Evolutionary conservation across 768 basidiomycete species (phyloP).

Genomic region (Kwoniella dendrophila): DNA sequence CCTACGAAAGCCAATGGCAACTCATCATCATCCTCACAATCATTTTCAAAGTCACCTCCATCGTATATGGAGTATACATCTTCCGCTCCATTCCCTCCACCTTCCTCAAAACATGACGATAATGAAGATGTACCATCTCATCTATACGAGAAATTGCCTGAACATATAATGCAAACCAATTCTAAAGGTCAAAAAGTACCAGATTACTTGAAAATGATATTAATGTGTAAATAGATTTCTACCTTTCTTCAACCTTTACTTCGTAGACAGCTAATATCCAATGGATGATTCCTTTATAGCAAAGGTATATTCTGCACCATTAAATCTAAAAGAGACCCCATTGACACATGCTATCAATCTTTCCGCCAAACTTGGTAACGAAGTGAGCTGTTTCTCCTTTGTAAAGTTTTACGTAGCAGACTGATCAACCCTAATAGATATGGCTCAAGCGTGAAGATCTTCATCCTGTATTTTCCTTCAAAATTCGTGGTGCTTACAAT

Average conservation of each 20-base stretch:
- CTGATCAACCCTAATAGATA: slow-evolving; percentile 58
- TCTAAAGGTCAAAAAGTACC: slow-evolving; percentile 43
- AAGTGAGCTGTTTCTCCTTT: slow-evolving; percentile 52
- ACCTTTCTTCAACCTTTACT: not conserved
- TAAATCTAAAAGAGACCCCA: slow-evolving; percentile 65
- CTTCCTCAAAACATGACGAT: slow-evolving; percentile 35
- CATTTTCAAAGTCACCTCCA: slow-evolving; percentile 25
- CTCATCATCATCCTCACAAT: slow-evolving; percentile 8
- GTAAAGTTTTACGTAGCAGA: not conserved
- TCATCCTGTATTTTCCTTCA: slow-evolving; percentile 95
- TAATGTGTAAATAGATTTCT: slow-evolving; percentile 48
- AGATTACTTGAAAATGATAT: slow-evolving; percentile 54
- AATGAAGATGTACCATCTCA: slow-evolving; percentile 54
- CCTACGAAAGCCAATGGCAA: slow-evolving; percentile 18
- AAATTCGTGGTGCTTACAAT: slow-evolving; percentile 97
- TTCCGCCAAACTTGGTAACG: slow-evolving; percentile 81
- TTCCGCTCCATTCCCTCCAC: slow-evolving; percentile 51
- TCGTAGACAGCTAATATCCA: not conserved
- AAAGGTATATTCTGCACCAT: slow-evolving; percentile 55
- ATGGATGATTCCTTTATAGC: slow-evolving; percentile 27
- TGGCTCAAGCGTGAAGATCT: slow-evolving; percentile 97
- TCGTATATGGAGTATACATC: slow-evolving; percentile 54
- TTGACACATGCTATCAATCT: slow-evolving; percentile 83
- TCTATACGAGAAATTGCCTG: slow-evolving; percentile 53
- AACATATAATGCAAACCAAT: slow-evolving; percentile 28